Base-by-base conservation (phyloP, 2,329 filamentous ascomycete genomes). In the Aspergillus tamarii region DNA sequence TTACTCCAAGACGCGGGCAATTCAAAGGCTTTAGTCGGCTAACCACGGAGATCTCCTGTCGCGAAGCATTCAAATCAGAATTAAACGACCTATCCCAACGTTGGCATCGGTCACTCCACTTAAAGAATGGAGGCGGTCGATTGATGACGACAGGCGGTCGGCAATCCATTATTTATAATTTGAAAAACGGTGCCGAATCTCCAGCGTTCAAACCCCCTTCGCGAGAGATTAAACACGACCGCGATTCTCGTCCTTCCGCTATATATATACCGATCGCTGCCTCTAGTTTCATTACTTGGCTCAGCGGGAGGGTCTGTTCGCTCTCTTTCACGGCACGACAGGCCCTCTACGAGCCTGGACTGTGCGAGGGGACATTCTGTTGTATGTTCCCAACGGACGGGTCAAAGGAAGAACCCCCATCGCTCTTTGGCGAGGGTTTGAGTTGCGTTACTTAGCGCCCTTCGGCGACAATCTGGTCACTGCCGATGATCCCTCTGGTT, bases 401-500 rank as follows among this genome's bases (percentile, higher is more conserved):
- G 10, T 14, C 19, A 54, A 23, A 54, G n/a, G 11, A 54, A 34
- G n/a, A 21, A 16, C 7, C 23, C 45, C 45, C n/a, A 41, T 63
- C 53, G 60, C 58, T 55, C 59, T 62, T 58, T 46, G 50, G 23
- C 26, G 46, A 68, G 64, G 69, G 64, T 64, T 69, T 62, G 66
- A 63, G 69, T 69, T 66, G 50, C 65, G 46, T 57, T 60, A 65
- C 62, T 65, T 63, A 55, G 61, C 66, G 48, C 64, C 64, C 62
- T 60, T 62, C 63, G 62, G 67, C 66, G 63, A 65, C 60, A 66
- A 68, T 67, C 65, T 66, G 56, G 66, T 66, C 66, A 66, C 65
- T 67, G 67, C 68, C 66, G 68, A 78, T 78, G 76, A 70, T 73
- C 66, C 54, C 70, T 66, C 68, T 74, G 69, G 74, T 65, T 62